A percentile compares a stretch with the other conserved stretches of the same genome.
Conservation (phyloP, 192 early-diverging fungal genomes). For the Entomortierella parvispora region DNA sequence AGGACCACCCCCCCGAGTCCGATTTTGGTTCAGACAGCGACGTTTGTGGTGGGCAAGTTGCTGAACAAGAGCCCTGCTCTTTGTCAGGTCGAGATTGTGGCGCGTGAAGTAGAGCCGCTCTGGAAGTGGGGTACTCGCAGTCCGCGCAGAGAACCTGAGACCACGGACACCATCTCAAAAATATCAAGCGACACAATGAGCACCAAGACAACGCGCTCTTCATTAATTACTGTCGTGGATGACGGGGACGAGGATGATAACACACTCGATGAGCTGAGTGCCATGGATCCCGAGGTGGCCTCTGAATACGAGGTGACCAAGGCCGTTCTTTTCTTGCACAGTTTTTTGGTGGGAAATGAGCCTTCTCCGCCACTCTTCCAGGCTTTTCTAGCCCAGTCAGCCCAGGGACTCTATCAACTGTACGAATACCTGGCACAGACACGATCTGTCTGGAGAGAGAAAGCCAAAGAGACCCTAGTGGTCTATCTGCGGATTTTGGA, state of each 20-base stretch:
- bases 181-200: neutral
- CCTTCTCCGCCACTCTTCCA: slow-evolving; percentile 67
- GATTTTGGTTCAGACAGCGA: slow-evolving; percentile 45
- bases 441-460: slow-evolving; percentile 57
- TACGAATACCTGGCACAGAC: slow-evolving; percentile 58
- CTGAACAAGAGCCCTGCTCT: slow-evolving; percentile 59
- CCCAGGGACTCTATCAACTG: slow-evolving; percentile 67
- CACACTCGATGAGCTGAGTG: slow-evolving; percentile 3
- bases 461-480: slow-evolving; percentile 55
- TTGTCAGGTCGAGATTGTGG: slow-evolving; percentile 60
- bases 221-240: slow-evolving; percentile 1
- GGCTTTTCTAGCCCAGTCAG: slow-evolving; percentile 59
- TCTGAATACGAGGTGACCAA: slow-evolving; percentile 55
- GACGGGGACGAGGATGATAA: slow-evolving; percentile 6
- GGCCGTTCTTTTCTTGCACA: slow-evolving; percentile 60
- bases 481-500: slow-evolving; percentile 61
- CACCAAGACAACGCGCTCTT: neutral
- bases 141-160: slow-evolving; percentile 10
- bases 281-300: slow-evolving; percentile 54
- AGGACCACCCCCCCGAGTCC: slow-evolving; percentile 21
- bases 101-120: slow-evolving; percentile 34
- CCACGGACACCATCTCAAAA: slow-evolving; percentile 17
- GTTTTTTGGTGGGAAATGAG: slow-evolving; percentile 68
- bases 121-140: slow-evolving; percentile 48
- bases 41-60: slow-evolving; percentile 64